phyloP scores from a whole-genome alignment of 495 filamentous ascomycete genomes.

The Penicillium subrubescens region DNA sequence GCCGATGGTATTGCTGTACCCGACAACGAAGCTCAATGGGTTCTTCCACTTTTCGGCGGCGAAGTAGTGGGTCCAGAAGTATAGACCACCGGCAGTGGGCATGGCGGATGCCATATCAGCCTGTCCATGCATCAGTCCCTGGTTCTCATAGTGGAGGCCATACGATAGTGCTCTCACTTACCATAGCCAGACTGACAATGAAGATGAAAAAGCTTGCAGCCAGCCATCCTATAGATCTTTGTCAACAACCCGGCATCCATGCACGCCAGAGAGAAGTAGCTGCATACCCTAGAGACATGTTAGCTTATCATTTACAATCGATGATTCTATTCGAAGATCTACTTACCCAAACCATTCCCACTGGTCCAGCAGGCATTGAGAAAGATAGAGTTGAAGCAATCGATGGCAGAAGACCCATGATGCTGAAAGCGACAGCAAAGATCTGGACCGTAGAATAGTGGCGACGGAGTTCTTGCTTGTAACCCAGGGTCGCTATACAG shows the following conservation, averaged over 20 bases:
- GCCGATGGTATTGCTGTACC: slow-evolving; percentile 72
- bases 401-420: slow-evolving; percentile 73
- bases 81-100: slow-evolving; percentile 69
- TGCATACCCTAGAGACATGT: slow-evolving; percentile 28
- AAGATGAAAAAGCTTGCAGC: slow-evolving; percentile 63
- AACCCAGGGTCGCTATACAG: slow-evolving; percentile 51
- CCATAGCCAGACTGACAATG: slow-evolving; percentile 67
- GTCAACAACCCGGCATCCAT: slow-evolving; percentile 11
- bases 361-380: slow-evolving; percentile 67
- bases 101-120: slow-evolving; percentile 69
- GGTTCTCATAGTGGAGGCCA: not conserved
- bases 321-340: not conserved
- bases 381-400: slow-evolving; percentile 68
- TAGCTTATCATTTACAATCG: slow-evolving; percentile 9
- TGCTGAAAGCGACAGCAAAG: slow-evolving; percentile 72
- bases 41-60: slow-evolving; percentile 60
- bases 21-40: slow-evolving; percentile 67
- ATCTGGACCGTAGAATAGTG: slow-evolving; percentile 68
- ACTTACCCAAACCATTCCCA: slow-evolving; percentile 67
- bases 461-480: slow-evolving; percentile 69
- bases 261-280: not conserved
- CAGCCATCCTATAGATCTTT: slow-evolving; percentile 55
- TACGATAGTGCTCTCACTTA: slow-evolving; percentile 13
- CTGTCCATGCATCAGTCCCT: slow-evolving; percentile 18
- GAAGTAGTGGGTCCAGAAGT: slow-evolving; percentile 75